phyloP scores from a whole-genome alignment of 768 basidiomycete genomes.

The Naganishia kalamii region DNA sequence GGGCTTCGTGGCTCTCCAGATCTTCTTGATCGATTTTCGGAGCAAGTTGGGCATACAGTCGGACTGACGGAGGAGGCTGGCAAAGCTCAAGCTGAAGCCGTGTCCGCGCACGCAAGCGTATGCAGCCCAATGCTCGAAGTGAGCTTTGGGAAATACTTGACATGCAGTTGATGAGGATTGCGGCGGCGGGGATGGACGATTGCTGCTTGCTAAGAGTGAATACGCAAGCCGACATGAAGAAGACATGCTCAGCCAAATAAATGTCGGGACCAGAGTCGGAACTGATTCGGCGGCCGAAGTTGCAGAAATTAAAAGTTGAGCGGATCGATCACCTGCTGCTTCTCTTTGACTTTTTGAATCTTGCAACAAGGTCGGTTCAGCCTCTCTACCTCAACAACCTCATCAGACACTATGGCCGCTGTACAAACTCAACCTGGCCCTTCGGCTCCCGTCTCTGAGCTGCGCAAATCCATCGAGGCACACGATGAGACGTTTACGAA shows the following conservation, averaged over 20 bases:
- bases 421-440: constrained; percentile 8
- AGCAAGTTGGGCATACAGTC: not conserved
- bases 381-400: not conserved
- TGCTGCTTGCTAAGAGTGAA: too few relatives aligned
- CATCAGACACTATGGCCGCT: not conserved
- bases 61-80: not conserved
- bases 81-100: not conserved
- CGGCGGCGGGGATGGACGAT: not conserved
- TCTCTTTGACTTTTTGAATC: not conserved
- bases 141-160: constrained; percentile 9
- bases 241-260: not conserved
- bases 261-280: not conserved
- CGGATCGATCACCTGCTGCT: constrained; percentile 2
- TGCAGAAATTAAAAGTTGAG: constrained; percentile 2
- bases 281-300: not conserved
- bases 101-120: constrained; percentile 1
- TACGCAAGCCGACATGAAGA: too few relatives aligned
- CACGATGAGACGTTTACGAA: constrained; percentile 84
- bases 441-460: constrained; percentile 19
- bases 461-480: constrained; percentile 55
- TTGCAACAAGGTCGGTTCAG: not conserved
- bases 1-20: not conserved
- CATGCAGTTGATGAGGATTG: not conserved
- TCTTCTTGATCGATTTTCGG: not conserved
- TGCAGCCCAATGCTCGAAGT: constrained; percentile 3